Percentiles rank a stretch among this genome's conserved stretches.
These are phyloP conservation scores for Linnemannia hyalina DNA, from an alignment of 192 early-diverging fungal genomes.

Conservation along the genomic window DNA sequence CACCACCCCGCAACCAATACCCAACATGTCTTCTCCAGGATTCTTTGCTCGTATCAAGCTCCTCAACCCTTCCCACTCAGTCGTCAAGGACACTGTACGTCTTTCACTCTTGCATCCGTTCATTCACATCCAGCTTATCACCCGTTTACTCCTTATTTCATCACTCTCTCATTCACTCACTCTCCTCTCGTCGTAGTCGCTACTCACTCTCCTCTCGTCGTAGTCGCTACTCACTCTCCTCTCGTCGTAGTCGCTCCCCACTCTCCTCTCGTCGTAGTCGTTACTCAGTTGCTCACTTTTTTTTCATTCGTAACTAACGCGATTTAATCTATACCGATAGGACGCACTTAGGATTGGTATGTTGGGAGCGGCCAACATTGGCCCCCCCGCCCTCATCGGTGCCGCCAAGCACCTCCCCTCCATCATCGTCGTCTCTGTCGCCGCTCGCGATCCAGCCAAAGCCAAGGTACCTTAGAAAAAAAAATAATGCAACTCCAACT, in stretches of 20 bases:
- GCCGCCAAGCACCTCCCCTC: conserved; percentile 52
- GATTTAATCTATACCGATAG: not conserved
- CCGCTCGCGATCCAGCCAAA: conserved; percentile 59
- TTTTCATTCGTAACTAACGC: not conserved
- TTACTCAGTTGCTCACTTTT: not conserved
- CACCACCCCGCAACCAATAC: not conserved
- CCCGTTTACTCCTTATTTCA: too few relatives aligned
- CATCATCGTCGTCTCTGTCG: conserved; percentile 59
- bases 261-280: too few relatives aligned
- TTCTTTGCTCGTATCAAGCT: conserved; percentile 18
- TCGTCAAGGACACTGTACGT: conserved; percentile 24
- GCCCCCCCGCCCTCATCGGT: conserved; percentile 53
- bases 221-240: not conserved
- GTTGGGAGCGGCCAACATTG: conserved; percentile 66
- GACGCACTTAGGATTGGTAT: conserved; percentile 66
- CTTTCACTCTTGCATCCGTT: not conserved
- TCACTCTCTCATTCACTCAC: too few relatives aligned
- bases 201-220: too few relatives aligned
- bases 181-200: not conserved
- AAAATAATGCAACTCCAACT: not conserved
- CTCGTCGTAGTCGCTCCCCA: too few relatives aligned
- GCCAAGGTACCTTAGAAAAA: conserved; percentile 25
- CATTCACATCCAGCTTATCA: not conserved
- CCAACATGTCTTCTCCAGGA: not conserved
- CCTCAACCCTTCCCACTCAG: not conserved